Conservation (phyloP, 352 stramenopile species). For the Globisporangium takayamanum region DNA sequence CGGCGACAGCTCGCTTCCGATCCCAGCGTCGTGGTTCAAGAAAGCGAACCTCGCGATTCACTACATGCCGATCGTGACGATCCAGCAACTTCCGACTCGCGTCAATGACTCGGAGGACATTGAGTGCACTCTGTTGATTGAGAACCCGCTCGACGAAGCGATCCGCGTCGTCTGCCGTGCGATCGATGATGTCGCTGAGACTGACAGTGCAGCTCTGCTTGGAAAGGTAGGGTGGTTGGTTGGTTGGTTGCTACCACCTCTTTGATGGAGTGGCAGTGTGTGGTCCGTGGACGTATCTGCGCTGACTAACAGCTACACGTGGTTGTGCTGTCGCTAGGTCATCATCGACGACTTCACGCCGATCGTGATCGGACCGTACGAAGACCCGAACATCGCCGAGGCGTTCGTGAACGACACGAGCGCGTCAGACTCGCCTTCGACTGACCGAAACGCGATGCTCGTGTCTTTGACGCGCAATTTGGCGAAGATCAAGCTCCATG, state of each 20-base stretch:
- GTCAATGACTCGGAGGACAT: conserved; percentile 10
- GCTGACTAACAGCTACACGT: not conserved
- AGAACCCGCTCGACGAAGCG: conserved; percentile 77
- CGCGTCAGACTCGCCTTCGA: conserved; percentile 10
- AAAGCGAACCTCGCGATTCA: conserved; percentile 77
- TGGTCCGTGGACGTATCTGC: too few species aligned
- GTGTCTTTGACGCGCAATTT: conserved; percentile 43
- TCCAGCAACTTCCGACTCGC: conserved; percentile 47
- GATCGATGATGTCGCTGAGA: not conserved
- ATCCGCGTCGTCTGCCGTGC: conserved; percentile 53
- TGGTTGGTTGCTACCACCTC: not conserved
- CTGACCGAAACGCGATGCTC: conserved; percentile 43
- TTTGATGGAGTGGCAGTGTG: too few species aligned
- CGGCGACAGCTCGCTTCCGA: conserved; percentile 76
- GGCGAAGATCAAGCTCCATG: conserved; percentile 45
- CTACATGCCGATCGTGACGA: conserved; percentile 69
- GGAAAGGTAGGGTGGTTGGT: conserved; percentile 20
- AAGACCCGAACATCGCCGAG: conserved; percentile 79
- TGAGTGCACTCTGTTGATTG: conserved; percentile 60
- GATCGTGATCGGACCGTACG: conserved; percentile 66
- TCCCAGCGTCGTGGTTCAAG: conserved; percentile 81
- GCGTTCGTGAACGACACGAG: conserved; percentile 39
- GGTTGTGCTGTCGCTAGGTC: conserved; percentile 15
- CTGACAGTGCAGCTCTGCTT: conserved; percentile 1
- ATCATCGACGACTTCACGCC: conserved; percentile 49